phyloP scores from a whole-genome alignment of 805 yeast genomes.

The Naumovozyma dairenensis region DNA sequence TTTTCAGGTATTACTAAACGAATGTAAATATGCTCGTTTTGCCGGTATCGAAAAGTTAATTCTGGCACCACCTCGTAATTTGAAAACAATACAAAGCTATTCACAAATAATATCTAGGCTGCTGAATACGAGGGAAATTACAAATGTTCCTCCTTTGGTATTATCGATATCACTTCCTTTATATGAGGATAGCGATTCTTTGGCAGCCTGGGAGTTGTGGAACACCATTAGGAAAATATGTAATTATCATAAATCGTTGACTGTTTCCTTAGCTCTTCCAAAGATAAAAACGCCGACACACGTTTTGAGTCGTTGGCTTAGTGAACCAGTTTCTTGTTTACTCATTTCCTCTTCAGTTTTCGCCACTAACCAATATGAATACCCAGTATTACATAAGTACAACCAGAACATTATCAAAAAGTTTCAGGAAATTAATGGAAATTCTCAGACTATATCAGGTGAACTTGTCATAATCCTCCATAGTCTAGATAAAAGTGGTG shows the following conservation, averaged over 20 bases:
- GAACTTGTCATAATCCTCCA: constrained; percentile 39
- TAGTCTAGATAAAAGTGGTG: constrained; percentile 39
- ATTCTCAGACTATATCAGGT: constrained; percentile 25
- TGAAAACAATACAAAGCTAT: constrained; percentile 41
- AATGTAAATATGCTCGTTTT: constrained; percentile 47
- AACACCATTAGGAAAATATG: constrained; percentile 49
- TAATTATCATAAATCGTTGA: constrained; percentile 43
- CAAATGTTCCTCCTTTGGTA: constrained; percentile 26
- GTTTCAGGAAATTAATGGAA: constrained; percentile 32
- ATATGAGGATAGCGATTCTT: constrained; percentile 40
- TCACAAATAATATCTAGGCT: constrained; percentile 34
- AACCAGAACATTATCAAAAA: constrained; percentile 42
- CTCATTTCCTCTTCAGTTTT: constrained; percentile 48
- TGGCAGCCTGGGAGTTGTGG: constrained; percentile 72
- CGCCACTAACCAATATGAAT: constrained; percentile 47
- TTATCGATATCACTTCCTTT: constrained; percentile 41
- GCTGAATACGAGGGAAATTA: constrained; percentile 16
- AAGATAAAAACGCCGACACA: constrained; percentile 41
- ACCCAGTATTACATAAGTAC: constrained; percentile 54
- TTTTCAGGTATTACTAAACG: constrained; percentile 47
- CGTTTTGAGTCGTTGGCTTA: constrained; percentile 51
- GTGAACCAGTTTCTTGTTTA: constrained; percentile 56
- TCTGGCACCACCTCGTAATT: constrained; percentile 54
- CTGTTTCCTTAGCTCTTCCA: constrained; percentile 72
- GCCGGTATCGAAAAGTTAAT: constrained; percentile 48